Conservation (phyloP, 805 yeast genomes). For the Tetrapisispora phaffii region DNA sequence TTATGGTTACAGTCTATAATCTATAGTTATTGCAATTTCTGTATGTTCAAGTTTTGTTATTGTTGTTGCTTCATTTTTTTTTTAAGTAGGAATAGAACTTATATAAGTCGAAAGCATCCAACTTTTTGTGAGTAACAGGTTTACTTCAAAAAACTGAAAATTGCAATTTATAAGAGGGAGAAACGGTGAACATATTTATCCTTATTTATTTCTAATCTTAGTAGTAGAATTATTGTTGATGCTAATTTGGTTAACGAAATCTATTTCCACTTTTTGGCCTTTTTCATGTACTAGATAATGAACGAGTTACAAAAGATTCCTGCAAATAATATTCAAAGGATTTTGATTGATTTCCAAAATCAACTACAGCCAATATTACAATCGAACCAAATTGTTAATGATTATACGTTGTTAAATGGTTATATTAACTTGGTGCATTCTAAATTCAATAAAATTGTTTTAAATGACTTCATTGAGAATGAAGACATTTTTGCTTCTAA, state of each 20-base stretch:
- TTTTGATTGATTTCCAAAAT: slow-evolving; percentile 12
- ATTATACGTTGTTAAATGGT: slow-evolving; percentile 22
- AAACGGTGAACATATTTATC: no score
- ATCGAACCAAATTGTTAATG: slow-evolving; percentile 20
- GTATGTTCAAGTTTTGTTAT: no score
- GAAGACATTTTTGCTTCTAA: slow-evolving; percentile 1
- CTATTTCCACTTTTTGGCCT: no score
- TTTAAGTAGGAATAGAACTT: no score
- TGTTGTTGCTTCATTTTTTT: no score
- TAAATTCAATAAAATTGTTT: slow-evolving; percentile 14
- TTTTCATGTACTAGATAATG: background rate
- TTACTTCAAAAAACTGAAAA: no score
- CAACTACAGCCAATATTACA: slow-evolving; percentile 20
- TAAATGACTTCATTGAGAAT: slow-evolving; percentile 2
- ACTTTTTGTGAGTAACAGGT: no score
- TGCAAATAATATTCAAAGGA: slow-evolving; percentile 13
- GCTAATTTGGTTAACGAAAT: background rate
- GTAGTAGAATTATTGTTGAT: background rate
- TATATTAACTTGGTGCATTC: slow-evolving; percentile 24
- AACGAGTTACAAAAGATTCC: background rate
- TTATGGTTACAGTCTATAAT: no score
- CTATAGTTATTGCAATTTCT: no score
- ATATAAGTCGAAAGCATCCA: no score
- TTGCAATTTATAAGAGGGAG: no score
- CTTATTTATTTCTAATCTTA: no score